Conservation (phyloP, 2,329 filamentous ascomycete species). For the Cercospora zeae-maydis region DNA sequence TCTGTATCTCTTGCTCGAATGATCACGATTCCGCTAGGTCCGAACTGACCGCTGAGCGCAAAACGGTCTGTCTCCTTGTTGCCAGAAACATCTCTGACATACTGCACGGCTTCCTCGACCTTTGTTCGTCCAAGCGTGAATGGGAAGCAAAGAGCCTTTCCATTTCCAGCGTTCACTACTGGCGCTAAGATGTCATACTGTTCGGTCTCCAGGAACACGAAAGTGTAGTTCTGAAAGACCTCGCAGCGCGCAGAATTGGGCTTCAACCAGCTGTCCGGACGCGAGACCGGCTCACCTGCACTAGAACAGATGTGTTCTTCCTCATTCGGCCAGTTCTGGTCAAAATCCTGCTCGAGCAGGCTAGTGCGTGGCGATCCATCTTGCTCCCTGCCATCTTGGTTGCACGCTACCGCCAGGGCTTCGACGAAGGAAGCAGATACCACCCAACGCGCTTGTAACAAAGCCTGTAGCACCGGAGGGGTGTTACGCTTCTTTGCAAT, state of each 20-base stretch:
- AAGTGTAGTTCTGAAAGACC: slow-evolving; percentile 82
- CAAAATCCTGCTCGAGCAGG: slow-evolving; percentile 73
- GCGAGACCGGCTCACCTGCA: slow-evolving; percentile 69
- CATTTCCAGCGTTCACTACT: slow-evolving; percentile 72
- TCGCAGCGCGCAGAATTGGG: slow-evolving; percentile 64
- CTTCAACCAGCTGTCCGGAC: slow-evolving; percentile 59
- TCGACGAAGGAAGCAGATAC: slow-evolving; percentile 72
- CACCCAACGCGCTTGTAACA: slow-evolving; percentile 76
- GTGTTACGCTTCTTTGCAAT: slow-evolving; percentile 88
- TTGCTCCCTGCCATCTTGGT: slow-evolving; percentile 21
- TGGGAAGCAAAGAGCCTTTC: slow-evolving; percentile 70
- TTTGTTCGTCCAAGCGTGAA: slow-evolving; percentile 59
- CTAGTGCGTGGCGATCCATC: slow-evolving; percentile 26
- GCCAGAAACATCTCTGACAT: slow-evolving; percentile 70
- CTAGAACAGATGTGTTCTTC: slow-evolving; percentile 67
- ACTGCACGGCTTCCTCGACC: slow-evolving; percentile 68
- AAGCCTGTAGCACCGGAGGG: slow-evolving; percentile 76
- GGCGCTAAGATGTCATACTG: slow-evolving; percentile 75
- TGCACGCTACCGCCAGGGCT: slow-evolving; percentile 62
- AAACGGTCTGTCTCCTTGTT: slow-evolving; percentile 57
- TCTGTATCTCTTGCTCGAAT: slow-evolving; percentile 66
- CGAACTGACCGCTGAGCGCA: slow-evolving; percentile 30
- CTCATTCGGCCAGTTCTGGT: slow-evolving; percentile 72
- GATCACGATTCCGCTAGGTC: slow-evolving; percentile 63
- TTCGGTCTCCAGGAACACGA: slow-evolving; percentile 73